Percentiles rank a stretch among this genome's conserved stretches.
These are phyloP conservation scores for Croton laevigatus DNA, from an alignment of 441 rosid genomes.

Conservation along the genomic window DNA sequence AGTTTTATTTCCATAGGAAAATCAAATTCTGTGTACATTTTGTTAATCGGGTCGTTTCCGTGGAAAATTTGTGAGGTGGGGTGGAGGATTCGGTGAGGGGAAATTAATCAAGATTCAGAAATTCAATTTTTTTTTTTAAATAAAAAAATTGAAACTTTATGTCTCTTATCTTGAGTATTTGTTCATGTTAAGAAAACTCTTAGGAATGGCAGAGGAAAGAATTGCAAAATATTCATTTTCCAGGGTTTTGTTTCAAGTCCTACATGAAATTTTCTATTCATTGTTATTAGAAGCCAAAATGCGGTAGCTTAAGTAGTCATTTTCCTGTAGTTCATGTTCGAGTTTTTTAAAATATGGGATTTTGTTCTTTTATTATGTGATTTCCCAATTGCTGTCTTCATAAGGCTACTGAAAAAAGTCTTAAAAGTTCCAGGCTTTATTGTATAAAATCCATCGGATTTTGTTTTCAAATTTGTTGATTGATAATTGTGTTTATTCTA, in stretches of 20 bases:
- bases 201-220: not conserved
- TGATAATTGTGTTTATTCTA: not conserved
- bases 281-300: not conserved
- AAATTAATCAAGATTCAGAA: conserved; percentile 1
- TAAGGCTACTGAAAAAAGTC: not conserved
- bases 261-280: not conserved
- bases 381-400: not conserved
- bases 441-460: not conserved
- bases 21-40: not conserved
- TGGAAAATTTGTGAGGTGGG: not conserved
- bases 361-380: not conserved
- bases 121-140: not conserved
- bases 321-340: not conserved
- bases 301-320: not conserved
- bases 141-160: not conserved
- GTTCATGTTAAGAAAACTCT: not conserved
- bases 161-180: not conserved
- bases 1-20: not conserved
- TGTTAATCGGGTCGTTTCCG: not conserved
- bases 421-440: not conserved
- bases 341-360: not conserved
- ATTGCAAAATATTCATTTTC: not conserved
- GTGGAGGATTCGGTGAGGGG: not conserved
- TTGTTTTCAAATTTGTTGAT: not conserved
- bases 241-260: not conserved